Evolutionary conservation across 169 alveolate genomes (phyloP).

Genomic region (Cryptosporidium baileyi): DNA sequence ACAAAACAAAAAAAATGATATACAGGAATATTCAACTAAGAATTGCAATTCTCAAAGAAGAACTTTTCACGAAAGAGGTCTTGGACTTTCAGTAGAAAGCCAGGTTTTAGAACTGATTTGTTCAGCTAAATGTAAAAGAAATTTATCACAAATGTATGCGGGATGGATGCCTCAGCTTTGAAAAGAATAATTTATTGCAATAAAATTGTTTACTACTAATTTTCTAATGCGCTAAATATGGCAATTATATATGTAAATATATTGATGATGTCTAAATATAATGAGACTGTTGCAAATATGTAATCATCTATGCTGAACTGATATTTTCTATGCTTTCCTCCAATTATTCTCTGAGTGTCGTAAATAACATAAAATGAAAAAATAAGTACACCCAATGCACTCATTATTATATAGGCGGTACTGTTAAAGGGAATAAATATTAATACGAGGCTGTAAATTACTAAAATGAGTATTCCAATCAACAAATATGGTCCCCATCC

Average conservation of each 20-base stretch:
- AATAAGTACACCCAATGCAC: slow-evolving; percentile 81
- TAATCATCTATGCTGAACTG: slow-evolving; percentile 91
- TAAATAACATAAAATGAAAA: slow-evolving; percentile 85
- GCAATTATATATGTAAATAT: slow-evolving; percentile 81
- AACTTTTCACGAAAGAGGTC: slow-evolving; percentile 78
- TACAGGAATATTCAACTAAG: slow-evolving; percentile 80
- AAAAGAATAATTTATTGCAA: neutral
- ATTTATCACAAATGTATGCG: slow-evolving; percentile 91
- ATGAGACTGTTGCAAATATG: slow-evolving; percentile 87
- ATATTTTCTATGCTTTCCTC: slow-evolving; percentile 86
- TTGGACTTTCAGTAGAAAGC: slow-evolving; percentile 75
- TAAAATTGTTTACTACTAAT: neutral
- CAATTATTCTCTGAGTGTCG: slow-evolving; percentile 89
- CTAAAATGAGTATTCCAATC: slow-evolving; percentile 71
- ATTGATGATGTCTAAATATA: slow-evolving; percentile 88
- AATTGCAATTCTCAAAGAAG: slow-evolving; percentile 82
- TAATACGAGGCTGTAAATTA: slow-evolving; percentile 70
- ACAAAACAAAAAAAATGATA: slow-evolving; percentile 75
- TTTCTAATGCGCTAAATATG: slow-evolving; percentile 19
- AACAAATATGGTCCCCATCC: slow-evolving; percentile 76
- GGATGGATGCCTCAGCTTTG: slow-evolving; percentile 94
- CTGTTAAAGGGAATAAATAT: slow-evolving; percentile 67
- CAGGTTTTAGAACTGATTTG: slow-evolving; percentile 86
- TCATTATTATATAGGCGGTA: slow-evolving; percentile 71
- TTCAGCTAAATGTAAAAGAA: slow-evolving; percentile 90